These are phyloP conservation scores for Carex cristatella DNA, from an alignment of 176 grass and related monocot species.

Conservation along the genomic window DNA sequence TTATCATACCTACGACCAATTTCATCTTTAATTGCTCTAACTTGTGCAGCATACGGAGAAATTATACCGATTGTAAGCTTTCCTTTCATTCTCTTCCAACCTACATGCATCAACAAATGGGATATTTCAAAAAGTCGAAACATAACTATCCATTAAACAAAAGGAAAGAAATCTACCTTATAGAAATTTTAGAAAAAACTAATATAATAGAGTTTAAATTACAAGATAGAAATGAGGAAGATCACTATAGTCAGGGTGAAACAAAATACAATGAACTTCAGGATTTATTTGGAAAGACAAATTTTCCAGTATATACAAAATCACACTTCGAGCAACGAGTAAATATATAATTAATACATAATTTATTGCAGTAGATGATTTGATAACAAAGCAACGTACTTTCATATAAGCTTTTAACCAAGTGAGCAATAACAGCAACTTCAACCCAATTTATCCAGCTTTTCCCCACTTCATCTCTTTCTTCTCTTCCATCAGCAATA, in stretches of 20 bases:
- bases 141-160: background rate
- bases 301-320: background rate
- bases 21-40: constrained; percentile 44
- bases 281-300: background rate
- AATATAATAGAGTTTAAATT: background rate
- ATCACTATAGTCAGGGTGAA: background rate
- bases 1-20: constrained; percentile 42
- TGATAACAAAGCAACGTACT: constrained; percentile 22
- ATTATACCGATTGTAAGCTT: constrained; percentile 48
- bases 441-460: constrained; percentile 59
- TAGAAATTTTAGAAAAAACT: background rate
- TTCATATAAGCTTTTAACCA: constrained; percentile 55
- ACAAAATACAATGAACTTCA: background rate
- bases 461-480: constrained; percentile 42
- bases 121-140: background rate
- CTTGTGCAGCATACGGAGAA: constrained; percentile 66
- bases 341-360: background rate
- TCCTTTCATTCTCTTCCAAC: constrained; percentile 1
- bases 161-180: background rate
- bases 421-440: constrained; percentile 53
- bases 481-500: constrained; percentile 59
- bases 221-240: background rate
- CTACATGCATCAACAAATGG: background rate
- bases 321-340: background rate
- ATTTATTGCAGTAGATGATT: background rate